Conservation (phyloP, 306 rosid genomes). For the Hylodesmum podocarpum region DNA sequence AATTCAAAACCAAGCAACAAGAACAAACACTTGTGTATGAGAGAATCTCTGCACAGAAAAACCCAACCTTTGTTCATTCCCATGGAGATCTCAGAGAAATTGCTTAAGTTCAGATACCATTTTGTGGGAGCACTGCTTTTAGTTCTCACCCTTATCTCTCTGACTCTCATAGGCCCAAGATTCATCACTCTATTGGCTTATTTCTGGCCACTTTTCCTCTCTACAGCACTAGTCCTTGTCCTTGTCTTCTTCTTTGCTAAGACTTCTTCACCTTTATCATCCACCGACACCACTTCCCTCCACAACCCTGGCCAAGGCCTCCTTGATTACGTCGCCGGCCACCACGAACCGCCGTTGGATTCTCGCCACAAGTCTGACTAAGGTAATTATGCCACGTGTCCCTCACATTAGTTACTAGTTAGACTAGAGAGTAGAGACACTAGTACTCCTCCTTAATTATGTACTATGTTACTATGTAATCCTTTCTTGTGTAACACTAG, state of each 20-base stretch:
- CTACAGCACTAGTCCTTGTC: conserved; percentile 77
- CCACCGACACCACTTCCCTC: conserved; percentile 34
- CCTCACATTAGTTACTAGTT: not conserved
- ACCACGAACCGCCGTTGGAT: conserved; percentile 43
- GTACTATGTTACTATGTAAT: not conserved
- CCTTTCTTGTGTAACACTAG: not conserved
- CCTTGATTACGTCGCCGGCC: conserved; percentile 81
- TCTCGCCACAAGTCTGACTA: conserved; percentile 46
- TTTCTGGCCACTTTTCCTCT: conserved; percentile 92
- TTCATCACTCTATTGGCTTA: conserved; percentile 63
- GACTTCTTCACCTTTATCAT: conserved; percentile 47
- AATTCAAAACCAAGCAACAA: not conserved
- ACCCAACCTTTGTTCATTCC: not conserved
- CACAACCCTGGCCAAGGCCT: conserved; percentile 60
- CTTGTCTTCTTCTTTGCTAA: conserved; percentile 62
- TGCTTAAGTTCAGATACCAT: conserved; percentile 55
- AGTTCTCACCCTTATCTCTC: conserved; percentile 27
- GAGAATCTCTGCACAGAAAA: conserved; percentile 45
- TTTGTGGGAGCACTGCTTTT: conserved; percentile 33
- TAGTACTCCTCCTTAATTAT: not conserved
- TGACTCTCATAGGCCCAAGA: conserved; percentile 53
- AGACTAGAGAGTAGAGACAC: no score
- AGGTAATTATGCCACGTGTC: conserved; percentile 12
- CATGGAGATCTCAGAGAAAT: conserved; percentile 79
- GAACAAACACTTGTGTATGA: not conserved